A percentile compares a stretch with the other conserved stretches of the same genome.
These are phyloP conservation scores for Paramecium tetraurelia DNA, from an alignment of 73 alveolate genomes.

Conservation along the genomic window DNA sequence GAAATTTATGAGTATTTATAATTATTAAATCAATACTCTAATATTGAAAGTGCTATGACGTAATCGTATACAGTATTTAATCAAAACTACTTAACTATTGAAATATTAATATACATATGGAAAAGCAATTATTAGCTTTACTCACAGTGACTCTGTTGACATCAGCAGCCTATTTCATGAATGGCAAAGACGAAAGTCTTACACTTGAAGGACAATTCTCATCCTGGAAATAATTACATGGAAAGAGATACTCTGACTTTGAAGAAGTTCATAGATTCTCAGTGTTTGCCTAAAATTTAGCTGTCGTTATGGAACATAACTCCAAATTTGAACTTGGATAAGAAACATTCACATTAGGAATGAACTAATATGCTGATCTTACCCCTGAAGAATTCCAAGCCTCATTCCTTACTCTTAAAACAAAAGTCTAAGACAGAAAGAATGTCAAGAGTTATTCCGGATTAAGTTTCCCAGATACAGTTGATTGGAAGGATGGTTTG, in stretches of 20 bases:
- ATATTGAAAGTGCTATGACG: neutral
- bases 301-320: neutral
- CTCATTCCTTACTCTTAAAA: neutral
- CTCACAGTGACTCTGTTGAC: neutral
- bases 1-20: neutral
- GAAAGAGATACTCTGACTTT: neutral
- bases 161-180: neutral
- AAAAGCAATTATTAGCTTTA: neutral
- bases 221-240: neutral
- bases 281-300: neutral
- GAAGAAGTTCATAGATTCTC: slow-evolving; percentile 27
- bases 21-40: neutral
- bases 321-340: slow-evolving; percentile 42
- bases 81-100: neutral
- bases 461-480: slow-evolving; percentile 21
- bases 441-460: neutral
- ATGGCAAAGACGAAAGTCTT: neutral
- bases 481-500: slow-evolving; percentile 73
- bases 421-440: neutral
- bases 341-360: slow-evolving; percentile 11
- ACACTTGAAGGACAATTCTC: neutral
- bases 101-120: neutral
- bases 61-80: neutral
- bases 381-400: slow-evolving; percentile 57
- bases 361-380: slow-evolving; percentile 61